A percentile compares a stretch with the other conserved stretches of the same genome.
Conservation (phyloP, 495 filamentous ascomycete genomes). For the Apiosordaria backusii region DNA sequence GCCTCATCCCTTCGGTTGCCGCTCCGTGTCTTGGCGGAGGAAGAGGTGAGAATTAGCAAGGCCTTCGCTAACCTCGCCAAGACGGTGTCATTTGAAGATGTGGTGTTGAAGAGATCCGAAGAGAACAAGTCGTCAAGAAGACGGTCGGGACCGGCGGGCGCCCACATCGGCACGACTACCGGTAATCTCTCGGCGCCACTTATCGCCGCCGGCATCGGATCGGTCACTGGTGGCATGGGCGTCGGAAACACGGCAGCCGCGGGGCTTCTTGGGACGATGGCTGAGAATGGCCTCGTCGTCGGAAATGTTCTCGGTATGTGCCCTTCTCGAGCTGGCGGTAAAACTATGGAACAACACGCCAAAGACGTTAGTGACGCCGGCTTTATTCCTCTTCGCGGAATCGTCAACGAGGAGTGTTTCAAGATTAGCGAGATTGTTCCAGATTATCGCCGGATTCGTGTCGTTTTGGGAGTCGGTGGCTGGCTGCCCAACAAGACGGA, state of each 20-base stretch:
- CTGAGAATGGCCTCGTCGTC: conserved; percentile 71
- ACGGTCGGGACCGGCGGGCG: conserved; percentile 63
- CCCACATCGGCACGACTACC: conserved; percentile 64
- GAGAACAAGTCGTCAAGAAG: conserved; percentile 61
- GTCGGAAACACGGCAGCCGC: conserved; percentile 66
- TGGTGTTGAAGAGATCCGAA: conserved; percentile 60
- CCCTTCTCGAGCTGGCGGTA: conserved; percentile 75
- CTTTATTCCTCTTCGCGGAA: conserved; percentile 68
- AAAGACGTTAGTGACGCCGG: conserved; percentile 86
- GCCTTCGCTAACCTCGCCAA: conserved; percentile 70
- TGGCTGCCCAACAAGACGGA: conserved; percentile 73
- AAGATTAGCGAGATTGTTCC: conserved; percentile 42
- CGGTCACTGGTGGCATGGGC: conserved; percentile 75
- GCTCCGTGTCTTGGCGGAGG: conserved; percentile 59
- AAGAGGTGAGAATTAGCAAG: conserved; percentile 71
- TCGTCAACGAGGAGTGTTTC: conserved; percentile 20
- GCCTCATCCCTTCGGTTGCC: conserved; percentile 65
- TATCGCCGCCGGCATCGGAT: conserved; percentile 76
- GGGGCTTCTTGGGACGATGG: conserved; percentile 72
- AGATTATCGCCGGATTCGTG: conserved; percentile 61
- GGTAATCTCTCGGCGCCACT: conserved; percentile 79
- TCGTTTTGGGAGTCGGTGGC: conserved; percentile 79
- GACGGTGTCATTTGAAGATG: conserved; percentile 64
- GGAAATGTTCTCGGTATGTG: conserved; percentile 88
- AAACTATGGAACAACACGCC: conserved; percentile 84